Evolutionary conservation across 2,329 filamentous ascomycete genomes (phyloP), one percentile per base, ranked within the genome.

Genomic region (Biscogniauxia sp.): DNA sequence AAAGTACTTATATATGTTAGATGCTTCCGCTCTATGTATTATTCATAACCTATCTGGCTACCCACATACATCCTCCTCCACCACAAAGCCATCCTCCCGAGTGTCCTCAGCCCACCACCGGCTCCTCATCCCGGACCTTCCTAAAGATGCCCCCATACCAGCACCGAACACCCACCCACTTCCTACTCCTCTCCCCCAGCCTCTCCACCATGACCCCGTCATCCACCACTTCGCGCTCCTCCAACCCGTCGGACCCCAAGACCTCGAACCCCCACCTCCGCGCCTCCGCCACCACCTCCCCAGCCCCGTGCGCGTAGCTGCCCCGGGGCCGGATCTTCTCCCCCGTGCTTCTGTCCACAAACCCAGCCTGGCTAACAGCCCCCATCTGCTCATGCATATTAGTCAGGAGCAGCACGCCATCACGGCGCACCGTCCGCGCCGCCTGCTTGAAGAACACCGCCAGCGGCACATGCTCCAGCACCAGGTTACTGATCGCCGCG

Each of bases 321-420:
- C 86, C 89, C 26, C 74, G 78, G 0, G 85, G 84, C 53, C 84
- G 75, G 17, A 90, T 79, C 75, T 89, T 89, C 54, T 78, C 75
- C 4, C 80, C 81, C 1, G 80, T 79, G 19, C 72, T 73, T 6
- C 72, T 71, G 69, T 86, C 83, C 13, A 85, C 76, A 67, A 90
- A 89, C 0, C 87, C 87, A 0, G 87, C 87, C 68, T 87, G 85
- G 25, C 81, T 83, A 17, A 80, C 76, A 15, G 64, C 63, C 1
- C 85, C 86, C 86, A 89, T 89, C 2, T 88, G 82, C 1, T 79
- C 73, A 70, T 90, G 87, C 87, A 90, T 90, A 67, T 89, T 89
- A 0, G 86, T 89, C n/a, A 89, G 68, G 9, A 89, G 74, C 5
- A 87, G 73, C 54, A 80, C 72, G 0, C 82, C 85, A 0, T 79